Evolutionary conservation across 2,329 filamentous ascomycete genomes (phyloP), one percentile per base, ranked within the genome.

Genomic region (Exophiala calicioides): DNA sequence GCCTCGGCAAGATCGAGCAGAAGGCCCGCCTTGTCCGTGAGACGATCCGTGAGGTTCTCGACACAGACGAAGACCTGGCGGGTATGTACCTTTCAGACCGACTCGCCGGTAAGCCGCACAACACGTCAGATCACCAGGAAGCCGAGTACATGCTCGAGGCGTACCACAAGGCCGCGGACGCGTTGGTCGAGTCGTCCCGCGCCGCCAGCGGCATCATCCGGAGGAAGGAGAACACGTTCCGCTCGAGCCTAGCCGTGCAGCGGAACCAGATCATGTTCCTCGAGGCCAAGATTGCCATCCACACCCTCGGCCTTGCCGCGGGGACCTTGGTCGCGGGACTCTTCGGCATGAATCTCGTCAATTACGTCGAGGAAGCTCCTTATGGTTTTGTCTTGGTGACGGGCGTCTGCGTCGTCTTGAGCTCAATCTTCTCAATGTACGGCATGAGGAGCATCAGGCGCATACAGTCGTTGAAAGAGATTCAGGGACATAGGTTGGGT

Each of bases 231-330:
- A 62, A 63, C 12, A 66, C 60, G 0, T 63, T 67, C 16, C 56
- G 63, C 26, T 64, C 63, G 0, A 58, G 63, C 12, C 44, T 69
- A 29, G 60, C 63, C 26, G 65, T 67, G 31, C 62, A 64, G 24
- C 60, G 65, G 3, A 69, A 69, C 34, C 65, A 68, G 46, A 68
- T 69, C 51, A 65, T 69, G 63, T 58, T 68, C 3, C 58, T 69
- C 8, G 65, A 68, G 41, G 62, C 63, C 5, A 60, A 63, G 50
- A 55, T 69, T 20, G 65, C 66, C 52, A 66, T 68, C 24, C 55
- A 61, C 39, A 68, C 67, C 58, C 49, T 68, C 4, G 63, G 61
- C 3, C 52, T 69, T n/a, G 62, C 63, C 0, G 56, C 56, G n/a
- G 63, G 62, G 1, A 69, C 66, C 0, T 56, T 68, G 19, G 58